Evolutionary conservation across 192 early-diverging fungal genomes (phyloP), one percentile per base, ranked within the genome.

Genomic region (Podila minutissima): DNA sequence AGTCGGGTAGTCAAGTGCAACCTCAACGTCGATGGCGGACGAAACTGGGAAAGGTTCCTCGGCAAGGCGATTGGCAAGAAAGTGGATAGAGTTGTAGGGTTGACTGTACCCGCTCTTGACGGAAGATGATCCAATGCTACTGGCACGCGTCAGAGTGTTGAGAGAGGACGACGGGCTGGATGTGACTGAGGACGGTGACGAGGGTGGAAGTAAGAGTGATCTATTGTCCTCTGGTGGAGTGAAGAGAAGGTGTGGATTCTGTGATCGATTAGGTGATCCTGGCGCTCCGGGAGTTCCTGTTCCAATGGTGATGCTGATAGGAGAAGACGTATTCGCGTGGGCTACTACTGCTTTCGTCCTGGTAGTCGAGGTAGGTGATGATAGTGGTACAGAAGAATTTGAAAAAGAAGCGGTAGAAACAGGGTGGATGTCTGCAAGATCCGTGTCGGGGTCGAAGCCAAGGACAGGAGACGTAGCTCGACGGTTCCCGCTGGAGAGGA

Each of bases 111-210:
- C 66, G 59, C 28, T 48, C 24, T 59, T 72, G 66, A 35, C 49
- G 10, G 75, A 67, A 5, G 76, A 79, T 13, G 70, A 72, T 15
- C 50, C 61, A 46, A 72, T 66, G 29, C 70, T 79, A 31, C 70
- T 79, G 15, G 76, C 70, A 10, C 76, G 69, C 11, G 76, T 79
- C 66, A 72, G 48, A n/a, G 76, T 79, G 29, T 79, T 72, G 4
- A 68, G 58, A 35, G 70, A 79, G 4, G 76, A 72, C 7, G 76
- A 72, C 19, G 76, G 66, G 26, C 76, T 79, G 29, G 76, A 79
- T n/a, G 70, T 59, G 22, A 61, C 60, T 13, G 76, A 79, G 22
- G 74, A 76, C 31, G 74, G 74, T n/a, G 74, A 63, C 3, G 74
- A 72, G 20, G 72, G 66, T 4, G 76, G 63, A 53, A 79, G 76